Base-by-base conservation (phyloP, 495 filamentous ascomycete genomes). In the Penicillium ochrochloron region DNA sequence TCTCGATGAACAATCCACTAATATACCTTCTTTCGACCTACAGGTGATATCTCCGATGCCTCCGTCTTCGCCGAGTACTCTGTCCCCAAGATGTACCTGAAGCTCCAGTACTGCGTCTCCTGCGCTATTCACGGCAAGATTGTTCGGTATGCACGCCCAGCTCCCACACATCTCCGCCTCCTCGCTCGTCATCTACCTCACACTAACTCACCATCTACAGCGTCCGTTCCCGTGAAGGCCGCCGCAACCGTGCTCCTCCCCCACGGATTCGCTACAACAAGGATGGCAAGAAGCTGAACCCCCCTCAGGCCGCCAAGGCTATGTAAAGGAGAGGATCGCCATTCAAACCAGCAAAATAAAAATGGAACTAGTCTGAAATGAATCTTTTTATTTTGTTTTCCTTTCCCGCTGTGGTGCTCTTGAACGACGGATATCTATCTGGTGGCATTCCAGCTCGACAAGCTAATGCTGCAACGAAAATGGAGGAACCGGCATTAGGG, bases 111-210 rank as follows among this genome's bases (percentile, higher is more conserved):
- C 92, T 99, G 95, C 81, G 95, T 99, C 76, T 98, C 96, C 78
- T 98, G 95, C 84, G 95, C 95, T 71, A 98, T 99, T 75, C 95
- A 98, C 86, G 95, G 96, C 86, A 99, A 99, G 91, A 98, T 98
- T 81, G 96, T 99, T 80, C 94, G 95, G 95, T 99, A 91, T 80
- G 92, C 63, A 54, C 11, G 33, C 23, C 42, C 35, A 34, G n/a
- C 61, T n/a, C 25, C 25, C 33, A 29, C 9, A 15, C 3, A 12
- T 41, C 15, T 31, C 15, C n/a, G 44, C 33, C 29, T 37, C n/a
- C 17, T 25, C 35, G 35, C 35, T 37, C 42, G 21, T 39, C 14
- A n/a, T 29, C 37, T 44, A 37, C 41, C n/a, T 9, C n/a, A 25
- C 37, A 50, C 67, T 74, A 56, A 74, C 59, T 57, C 33, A 21